Evolutionary conservation across 371 early-diverging fungal genomes (phyloP), one percentile per base, ranked within the genome.

Genomic region (Mucor piriformis): DNA sequence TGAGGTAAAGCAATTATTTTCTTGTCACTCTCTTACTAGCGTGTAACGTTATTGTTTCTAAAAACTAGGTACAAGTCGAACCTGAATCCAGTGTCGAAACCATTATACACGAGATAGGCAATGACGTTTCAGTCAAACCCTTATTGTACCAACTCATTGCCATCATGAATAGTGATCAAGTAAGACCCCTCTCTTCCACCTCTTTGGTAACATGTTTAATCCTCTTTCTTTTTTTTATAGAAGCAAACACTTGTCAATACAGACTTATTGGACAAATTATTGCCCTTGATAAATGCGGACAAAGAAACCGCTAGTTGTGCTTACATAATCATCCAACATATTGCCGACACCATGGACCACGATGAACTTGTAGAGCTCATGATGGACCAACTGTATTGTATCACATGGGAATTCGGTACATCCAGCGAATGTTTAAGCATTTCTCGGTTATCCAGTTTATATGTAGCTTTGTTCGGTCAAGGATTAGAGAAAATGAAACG

Each of bases 301-400:
- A 33, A 32, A 8, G 46, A 43, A 20, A 6, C 44, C 8, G 16
- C 23, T 18, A 25, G 46, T 5, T 16, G 15, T 10, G 57, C 46
- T 8, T 63, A 61, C 35, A 6, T 32, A n/a, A 15, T 27, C 8
- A 5, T 58, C 15, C 23, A 40, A 16, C 6, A 11, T n/a, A n/a
- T n/a, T n/a, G n/a, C n/a, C n/a, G 11, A 32, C 58, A 11, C 40
- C 49, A n/a, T 59, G 6, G 65, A 64, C n/a, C 32, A 21, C n/a
- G 59, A 64, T 32, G 54, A 59, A 23, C 16, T 64, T 6, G 51
- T 29, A 0, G 55, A 54, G 11, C 24, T 4, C 8, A 53, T 64
- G 49, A 64, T 64, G 59, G 46, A 59, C 37, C 50, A 64, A 32
- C 20, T 64, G 1, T 44, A 59, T 16, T 59, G 65, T 29, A 18